phyloP scores from a whole-genome alignment of 805 yeast species.

The Candida lessepsii region DNA sequence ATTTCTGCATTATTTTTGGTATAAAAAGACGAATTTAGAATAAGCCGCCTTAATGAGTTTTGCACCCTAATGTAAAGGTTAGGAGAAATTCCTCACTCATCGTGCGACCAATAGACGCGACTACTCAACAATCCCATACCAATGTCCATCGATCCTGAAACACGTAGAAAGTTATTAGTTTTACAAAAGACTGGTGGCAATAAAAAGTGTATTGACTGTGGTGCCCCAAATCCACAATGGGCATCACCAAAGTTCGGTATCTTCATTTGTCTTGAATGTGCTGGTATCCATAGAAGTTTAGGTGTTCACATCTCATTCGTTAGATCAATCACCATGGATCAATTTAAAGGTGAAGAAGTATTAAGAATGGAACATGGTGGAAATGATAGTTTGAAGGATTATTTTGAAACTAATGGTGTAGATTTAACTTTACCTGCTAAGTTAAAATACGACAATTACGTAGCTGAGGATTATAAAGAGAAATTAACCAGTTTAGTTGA shows the following conservation, averaged over 20 bases:
- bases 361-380: constrained; percentile 94
- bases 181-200: constrained; percentile 74
- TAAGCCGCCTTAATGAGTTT: too few species aligned
- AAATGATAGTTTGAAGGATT: constrained; percentile 68
- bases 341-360: constrained; percentile 90
- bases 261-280: constrained; percentile 96
- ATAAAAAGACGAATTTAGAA: too few species aligned
- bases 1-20: too few species aligned
- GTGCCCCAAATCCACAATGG: constrained; percentile 98
- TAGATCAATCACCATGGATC: constrained; percentile 97
- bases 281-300: constrained; percentile 91
- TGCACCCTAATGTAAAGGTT: too few species aligned
- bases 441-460: constrained; percentile 79
- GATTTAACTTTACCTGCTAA: constrained; percentile 63
- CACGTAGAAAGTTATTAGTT: constrained; percentile 70
- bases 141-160: constrained; percentile 88
- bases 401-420: constrained; percentile 70
- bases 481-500: constrained; percentile 72
- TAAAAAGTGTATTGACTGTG: constrained; percentile 90
- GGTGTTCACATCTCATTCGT: constrained; percentile 98
- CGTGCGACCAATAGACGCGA: too few species aligned
- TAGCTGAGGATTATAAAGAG: constrained; percentile 93
- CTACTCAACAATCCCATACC: too few species aligned
- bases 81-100: too few species aligned
- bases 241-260: constrained; percentile 98